phyloP scores from a whole-genome alignment of 2,329 filamentous ascomycete genomes.

The Penicillium sp. region DNA sequence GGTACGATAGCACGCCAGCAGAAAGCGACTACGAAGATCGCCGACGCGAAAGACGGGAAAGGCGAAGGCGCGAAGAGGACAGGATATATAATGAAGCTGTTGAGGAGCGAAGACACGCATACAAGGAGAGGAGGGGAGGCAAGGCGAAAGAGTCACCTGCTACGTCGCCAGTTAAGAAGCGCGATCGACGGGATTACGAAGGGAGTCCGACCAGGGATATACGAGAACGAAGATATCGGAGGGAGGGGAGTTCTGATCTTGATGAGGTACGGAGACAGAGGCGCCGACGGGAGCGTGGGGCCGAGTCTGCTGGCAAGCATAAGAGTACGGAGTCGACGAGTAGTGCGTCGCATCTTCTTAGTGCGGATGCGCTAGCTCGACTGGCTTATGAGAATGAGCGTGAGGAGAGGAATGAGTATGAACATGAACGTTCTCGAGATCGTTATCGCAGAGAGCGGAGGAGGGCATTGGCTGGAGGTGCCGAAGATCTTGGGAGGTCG shows the following conservation, averaged over 20 bases:
- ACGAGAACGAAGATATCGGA: conserved; percentile 19
- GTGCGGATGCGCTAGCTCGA: conserved; percentile 58
- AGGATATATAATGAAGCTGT: conserved; percentile 14
- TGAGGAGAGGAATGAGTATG: conserved; percentile 40
- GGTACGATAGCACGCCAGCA: conserved; percentile 21
- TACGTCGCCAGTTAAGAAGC: conserved; percentile 34
- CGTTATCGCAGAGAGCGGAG: conserved; percentile 26
- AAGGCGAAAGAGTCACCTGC: conserved; percentile 37
- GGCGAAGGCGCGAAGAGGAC: conserved; percentile 17
- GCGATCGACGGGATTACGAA: conserved; percentile 24
- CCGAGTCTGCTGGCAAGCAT: conserved; percentile 30
- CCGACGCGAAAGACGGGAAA: conserved; percentile 22
- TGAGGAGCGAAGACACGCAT: background rate
- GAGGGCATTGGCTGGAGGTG: conserved; percentile 18
- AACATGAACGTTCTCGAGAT: conserved; percentile 32
- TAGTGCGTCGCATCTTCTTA: conserved; percentile 42
- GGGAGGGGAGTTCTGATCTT: conserved; percentile 12
- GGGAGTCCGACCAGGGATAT: conserved; percentile 22
- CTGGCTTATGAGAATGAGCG: conserved; percentile 60
- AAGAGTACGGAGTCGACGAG: conserved; percentile 41
- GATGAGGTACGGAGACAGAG: conserved; percentile 27
- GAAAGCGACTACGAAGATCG: conserved; percentile 20
- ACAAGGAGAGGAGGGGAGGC: conserved; percentile 17
- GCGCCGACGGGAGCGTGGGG: conserved; percentile 14
- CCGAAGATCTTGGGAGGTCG: conserved; percentile 25